These are phyloP conservation scores for Dothideomycetes sp. DNA, from an alignment of 2,329 filamentous ascomycete genomes.

Conservation along the genomic window DNA sequence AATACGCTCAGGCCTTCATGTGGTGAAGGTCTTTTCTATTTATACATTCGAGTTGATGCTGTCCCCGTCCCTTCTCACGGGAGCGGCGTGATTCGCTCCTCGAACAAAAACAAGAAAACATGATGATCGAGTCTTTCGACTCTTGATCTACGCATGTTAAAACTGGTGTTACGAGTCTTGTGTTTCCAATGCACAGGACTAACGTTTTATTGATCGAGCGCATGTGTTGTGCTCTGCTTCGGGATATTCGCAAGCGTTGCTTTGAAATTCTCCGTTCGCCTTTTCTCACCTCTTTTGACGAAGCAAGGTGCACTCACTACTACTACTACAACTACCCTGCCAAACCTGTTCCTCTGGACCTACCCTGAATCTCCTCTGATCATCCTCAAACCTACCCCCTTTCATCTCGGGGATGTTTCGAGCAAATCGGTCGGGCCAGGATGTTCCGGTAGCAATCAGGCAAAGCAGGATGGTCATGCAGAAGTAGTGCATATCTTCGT, in stretches of 20 bases:
- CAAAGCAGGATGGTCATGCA: constrained; percentile 1
- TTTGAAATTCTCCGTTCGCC: neutral
- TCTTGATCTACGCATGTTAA: constrained; percentile 20
- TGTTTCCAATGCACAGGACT: neutral
- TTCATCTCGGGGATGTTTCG: no score
- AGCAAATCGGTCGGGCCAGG: no score
- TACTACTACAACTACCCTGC: no score
- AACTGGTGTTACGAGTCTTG: constrained; percentile 20
- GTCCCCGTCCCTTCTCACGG: constrained; percentile 7
- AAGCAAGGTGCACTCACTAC: neutral
- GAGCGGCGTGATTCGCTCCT: constrained; percentile 24
- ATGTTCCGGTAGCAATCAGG: no score
- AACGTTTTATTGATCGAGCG: constrained; percentile 18
- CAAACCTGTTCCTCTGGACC: no score
- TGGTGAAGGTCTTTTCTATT: constrained; percentile 14
- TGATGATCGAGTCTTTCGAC: constrained; percentile 25
- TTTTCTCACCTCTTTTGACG: neutral
- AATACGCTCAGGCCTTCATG: constrained; percentile 22
- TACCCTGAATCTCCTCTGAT: no score
- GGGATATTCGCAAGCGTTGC: neutral
- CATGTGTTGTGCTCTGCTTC: constrained; percentile 21
- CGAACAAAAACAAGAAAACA: constrained; percentile 23
- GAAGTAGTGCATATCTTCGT: no score
- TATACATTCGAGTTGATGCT: constrained; percentile 8
- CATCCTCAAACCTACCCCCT: no score